Conservation (phyloP, 2,329 filamentous ascomycete species). For the Paracorniculantispora psalliotae region DNA sequence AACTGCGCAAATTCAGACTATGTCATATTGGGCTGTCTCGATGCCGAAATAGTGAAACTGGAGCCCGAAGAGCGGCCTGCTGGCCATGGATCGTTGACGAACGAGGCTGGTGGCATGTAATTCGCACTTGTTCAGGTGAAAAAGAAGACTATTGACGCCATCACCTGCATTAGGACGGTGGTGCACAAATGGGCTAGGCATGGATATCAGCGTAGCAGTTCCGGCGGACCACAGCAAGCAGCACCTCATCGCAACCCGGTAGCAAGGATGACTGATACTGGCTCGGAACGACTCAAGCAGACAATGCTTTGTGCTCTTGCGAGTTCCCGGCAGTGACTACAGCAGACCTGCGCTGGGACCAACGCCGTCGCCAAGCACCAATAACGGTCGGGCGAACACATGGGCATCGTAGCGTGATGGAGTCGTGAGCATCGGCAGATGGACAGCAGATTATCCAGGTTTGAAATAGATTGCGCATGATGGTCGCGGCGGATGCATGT, state of each 20-base stretch:
- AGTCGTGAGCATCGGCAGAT: background rate
- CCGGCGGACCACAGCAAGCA: background rate
- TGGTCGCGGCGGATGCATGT: background rate
- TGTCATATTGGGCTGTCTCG: background rate
- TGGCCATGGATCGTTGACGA: background rate
- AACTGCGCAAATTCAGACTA: background rate
- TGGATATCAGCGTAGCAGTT: background rate
- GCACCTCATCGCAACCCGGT: background rate
- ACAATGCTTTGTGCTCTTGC: background rate
- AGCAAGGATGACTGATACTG: background rate
- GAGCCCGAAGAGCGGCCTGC: background rate
- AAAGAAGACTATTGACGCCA: constrained; percentile 6
- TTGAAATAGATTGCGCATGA: background rate
- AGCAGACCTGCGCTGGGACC: background rate
- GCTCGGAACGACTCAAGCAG: background rate
- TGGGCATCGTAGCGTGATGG: background rate
- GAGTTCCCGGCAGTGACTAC: background rate
- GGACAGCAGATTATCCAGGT: background rate
- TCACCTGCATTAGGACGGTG: constrained; percentile 14
- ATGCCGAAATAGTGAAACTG: background rate
- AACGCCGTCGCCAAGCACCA: background rate
- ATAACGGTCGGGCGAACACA: background rate
- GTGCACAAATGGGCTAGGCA: background rate
- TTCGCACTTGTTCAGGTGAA: background rate
- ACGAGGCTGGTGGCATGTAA: background rate